Evolutionary conservation across 352 stramenopile genomes (phyloP), one percentile per base, ranked within the genome.

Genomic region (Pythium aristosporum): DNA sequence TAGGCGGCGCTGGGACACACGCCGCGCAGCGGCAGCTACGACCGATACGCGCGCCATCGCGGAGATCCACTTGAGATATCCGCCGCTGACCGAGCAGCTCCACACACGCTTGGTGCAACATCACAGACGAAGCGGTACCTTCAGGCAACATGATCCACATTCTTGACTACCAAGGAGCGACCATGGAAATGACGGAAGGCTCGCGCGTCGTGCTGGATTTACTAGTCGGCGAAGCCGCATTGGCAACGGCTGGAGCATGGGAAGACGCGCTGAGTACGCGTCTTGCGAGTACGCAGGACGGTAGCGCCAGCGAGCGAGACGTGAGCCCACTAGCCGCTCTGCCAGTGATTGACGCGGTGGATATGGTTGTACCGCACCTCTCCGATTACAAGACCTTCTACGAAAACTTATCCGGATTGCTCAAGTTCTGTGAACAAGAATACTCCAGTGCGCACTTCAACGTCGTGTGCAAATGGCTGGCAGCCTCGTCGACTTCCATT

Each of bases 301-400:
- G 20, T 37, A 37, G 39, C 53, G 39, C 10, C 28, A 23, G 20
- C 20, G 51, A 57, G n/a, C 34, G 6, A 47, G 52, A 18, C 4
- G 20, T 10, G n/a, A n/a, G 11, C 52, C 15, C 53, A 41, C 12
- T 0, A 60, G 5, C 23, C 1, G 13, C 13, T 15, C 5, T 36
- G 46, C 10, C 30, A 0, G 37, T 65, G 5, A 13, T 82, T 10
- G 30, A 44, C 2, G 67, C 63, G 2, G 57, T 88, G 12, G 67
- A 73, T 10, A 55, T 41, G 0, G 58, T 86, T 0, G 71, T 88
- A 73, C 76, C 79, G 56, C 53, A 77, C 47, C 55, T 88, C 23
- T 66, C 71, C 30, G 75, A 83, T 66, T 86, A 84, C 66, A 82
- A 69, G 64, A 55, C 61, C 0, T 42, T 81, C 3, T 56, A 28